Evolutionary conservation across 2,329 filamentous ascomycete genomes (phyloP).

Genomic region (Periconia digitata): DNA sequence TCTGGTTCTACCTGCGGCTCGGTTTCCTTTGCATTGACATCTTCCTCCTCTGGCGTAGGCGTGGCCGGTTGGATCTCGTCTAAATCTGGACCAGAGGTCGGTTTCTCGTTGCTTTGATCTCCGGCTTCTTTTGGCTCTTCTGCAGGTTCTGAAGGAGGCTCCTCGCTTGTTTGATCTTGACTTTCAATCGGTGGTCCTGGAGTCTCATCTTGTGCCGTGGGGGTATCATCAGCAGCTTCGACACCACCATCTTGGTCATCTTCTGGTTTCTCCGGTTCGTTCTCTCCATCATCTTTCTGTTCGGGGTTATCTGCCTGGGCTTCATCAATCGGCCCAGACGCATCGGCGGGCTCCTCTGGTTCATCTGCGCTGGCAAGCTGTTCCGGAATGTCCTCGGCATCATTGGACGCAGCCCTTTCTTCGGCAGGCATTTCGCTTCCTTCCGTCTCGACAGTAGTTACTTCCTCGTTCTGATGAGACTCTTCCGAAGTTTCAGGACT

Average conservation of each 20-base stretch:
- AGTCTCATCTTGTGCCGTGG: too few species aligned
- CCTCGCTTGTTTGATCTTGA: slow-evolving; percentile 30
- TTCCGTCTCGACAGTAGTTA: too few species aligned
- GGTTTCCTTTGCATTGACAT: slow-evolving; percentile 6
- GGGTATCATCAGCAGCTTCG: slow-evolving; percentile 12
- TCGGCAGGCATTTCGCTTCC: too few species aligned
- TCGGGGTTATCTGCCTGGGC: background rate
- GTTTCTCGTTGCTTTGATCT: background rate
- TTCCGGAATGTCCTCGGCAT: too few species aligned
- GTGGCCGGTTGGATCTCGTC: background rate
- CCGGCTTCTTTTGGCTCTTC: slow-evolving; percentile 5
- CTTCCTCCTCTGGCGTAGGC: background rate
- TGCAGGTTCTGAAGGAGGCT: slow-evolving; percentile 18
- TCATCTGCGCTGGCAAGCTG: too few species aligned
- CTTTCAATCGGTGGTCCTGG: too few species aligned
- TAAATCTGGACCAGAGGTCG: background rate
- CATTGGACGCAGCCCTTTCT: slow-evolving; percentile 12
- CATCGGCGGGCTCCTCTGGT: too few species aligned
- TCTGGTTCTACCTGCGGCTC: slow-evolving; percentile 1
- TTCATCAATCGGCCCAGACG: too few species aligned
- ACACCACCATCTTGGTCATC: slow-evolving; percentile 6
- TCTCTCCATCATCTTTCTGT: background rate
- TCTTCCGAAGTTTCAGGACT: too few species aligned
- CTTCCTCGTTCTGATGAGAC: too few species aligned
- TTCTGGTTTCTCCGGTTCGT: background rate